phyloP scores from a whole-genome alignment of 768 basidiomycete species.

The Auricularia cornea region DNA sequence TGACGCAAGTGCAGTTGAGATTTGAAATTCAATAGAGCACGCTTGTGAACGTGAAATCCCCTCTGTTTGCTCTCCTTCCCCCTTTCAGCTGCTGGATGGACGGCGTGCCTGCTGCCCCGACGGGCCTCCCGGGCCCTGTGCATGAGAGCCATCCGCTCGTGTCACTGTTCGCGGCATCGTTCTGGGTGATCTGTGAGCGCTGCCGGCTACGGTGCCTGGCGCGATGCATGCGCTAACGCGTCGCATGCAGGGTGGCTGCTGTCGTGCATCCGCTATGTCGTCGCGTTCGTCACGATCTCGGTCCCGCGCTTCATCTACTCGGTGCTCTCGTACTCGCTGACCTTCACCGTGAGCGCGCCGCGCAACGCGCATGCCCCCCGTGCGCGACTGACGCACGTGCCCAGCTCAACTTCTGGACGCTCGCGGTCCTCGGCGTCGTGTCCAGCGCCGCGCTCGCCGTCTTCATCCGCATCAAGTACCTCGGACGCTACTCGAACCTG shows the following conservation, averaged over 20 bases:
- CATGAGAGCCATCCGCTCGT: constrained; percentile 59
- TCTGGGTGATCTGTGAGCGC: constrained; percentile 73
- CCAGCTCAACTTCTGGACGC: constrained; percentile 87
- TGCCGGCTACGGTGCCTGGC: not conserved
- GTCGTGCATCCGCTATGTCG: constrained; percentile 64
- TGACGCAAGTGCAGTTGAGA: too few species aligned
- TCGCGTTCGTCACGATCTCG: constrained; percentile 76
- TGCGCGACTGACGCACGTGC: constrained; percentile 4
- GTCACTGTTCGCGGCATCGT: constrained; percentile 69
- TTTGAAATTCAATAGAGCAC: too few species aligned
- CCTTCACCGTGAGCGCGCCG: constrained; percentile 55
- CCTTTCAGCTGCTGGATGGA: not conserved
- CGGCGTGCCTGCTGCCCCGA: not conserved
- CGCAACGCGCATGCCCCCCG: constrained; percentile 2
- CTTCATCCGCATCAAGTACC: constrained; percentile 68
- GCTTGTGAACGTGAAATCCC: not conserved
- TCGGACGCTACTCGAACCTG: constrained; percentile 65
- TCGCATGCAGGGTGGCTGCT: constrained; percentile 61
- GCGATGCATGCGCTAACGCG: constrained; percentile 9
- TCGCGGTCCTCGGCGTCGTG: constrained; percentile 66
- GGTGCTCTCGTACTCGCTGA: constrained; percentile 80
- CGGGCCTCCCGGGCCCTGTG: not conserved
- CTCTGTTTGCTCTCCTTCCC: too few species aligned
- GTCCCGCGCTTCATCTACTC: constrained; percentile 72
- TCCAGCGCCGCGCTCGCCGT: constrained; percentile 66